Conservation (phyloP, 352 stramenopile genomes). For the Phytophthora sansomeana region DNA sequence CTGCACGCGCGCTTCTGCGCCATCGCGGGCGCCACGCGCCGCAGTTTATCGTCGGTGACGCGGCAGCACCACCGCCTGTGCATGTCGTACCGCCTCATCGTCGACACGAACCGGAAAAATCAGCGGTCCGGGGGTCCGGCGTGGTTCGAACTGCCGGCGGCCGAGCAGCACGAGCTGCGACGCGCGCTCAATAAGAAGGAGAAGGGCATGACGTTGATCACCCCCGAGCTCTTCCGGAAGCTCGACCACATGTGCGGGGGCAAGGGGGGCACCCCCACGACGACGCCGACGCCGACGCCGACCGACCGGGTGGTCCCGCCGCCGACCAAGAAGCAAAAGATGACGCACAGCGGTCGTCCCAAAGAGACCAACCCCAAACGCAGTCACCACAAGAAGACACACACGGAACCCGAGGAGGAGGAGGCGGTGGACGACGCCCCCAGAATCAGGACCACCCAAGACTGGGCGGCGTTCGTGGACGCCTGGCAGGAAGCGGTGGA, state of each 20-base stretch:
- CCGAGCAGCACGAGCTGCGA: conserved; percentile 41
- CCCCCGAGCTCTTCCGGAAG: conserved; percentile 30
- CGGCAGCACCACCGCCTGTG: conserved; percentile 43
- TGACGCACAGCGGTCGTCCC: background rate
- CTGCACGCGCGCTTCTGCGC: conserved; percentile 43
- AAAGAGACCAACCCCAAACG: conserved; percentile 13
- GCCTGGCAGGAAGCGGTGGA: conserved; percentile 47
- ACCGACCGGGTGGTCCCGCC: background rate
- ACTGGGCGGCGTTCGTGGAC: conserved; percentile 45
- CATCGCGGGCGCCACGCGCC: conserved; percentile 11
- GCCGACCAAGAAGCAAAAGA: conserved; percentile 6
- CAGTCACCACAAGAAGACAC: conserved; percentile 26
- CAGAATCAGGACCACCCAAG: conserved; percentile 27
- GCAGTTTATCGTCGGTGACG: conserved; percentile 37
- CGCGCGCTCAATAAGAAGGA: conserved; percentile 35
- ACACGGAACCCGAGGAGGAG: conserved; percentile 16
- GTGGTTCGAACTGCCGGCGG: conserved; percentile 44
- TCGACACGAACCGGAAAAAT: conserved; percentile 37
- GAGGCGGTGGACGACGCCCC: background rate
- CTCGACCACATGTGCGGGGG: conserved; percentile 39
- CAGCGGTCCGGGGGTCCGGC: conserved; percentile 11
- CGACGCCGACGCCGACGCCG: too few relatives aligned
- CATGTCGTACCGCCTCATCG: conserved; percentile 43
- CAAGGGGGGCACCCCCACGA: background rate
- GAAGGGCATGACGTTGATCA: conserved; percentile 40